Evolutionary conservation across 2,329 filamentous ascomycete species (phyloP).

Genomic region (Aspergillus bombycis): DNA sequence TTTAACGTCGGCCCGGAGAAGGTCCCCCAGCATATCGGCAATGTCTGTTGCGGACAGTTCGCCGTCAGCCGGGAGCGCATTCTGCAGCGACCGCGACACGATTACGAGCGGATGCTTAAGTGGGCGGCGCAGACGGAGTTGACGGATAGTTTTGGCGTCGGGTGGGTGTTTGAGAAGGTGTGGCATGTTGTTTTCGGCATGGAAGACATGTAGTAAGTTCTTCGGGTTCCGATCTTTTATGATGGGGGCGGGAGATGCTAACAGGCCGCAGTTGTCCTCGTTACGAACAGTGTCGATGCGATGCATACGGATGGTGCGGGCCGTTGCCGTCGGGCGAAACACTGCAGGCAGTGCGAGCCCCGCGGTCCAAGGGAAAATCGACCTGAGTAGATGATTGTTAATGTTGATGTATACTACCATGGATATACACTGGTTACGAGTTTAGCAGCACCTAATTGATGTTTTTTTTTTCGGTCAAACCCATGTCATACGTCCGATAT

Average conservation of each 20-base stretch:
- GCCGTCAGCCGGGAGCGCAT: slow-evolving; percentile 37
- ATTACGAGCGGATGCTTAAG: slow-evolving; percentile 37
- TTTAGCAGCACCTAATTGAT: slow-evolving; percentile 6
- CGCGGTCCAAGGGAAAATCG: slow-evolving; percentile 8
- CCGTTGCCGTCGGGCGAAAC: slow-evolving; percentile 32
- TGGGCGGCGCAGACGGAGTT: slow-evolving; percentile 36
- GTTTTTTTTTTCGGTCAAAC: not conserved
- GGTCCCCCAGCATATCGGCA: slow-evolving; percentile 33
- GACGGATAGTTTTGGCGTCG: slow-evolving; percentile 34
- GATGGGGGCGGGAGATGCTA: not conserved
- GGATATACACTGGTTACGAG: slow-evolving; percentile 11
- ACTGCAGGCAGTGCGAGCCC: slow-evolving; percentile 28
- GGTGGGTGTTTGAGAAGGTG: slow-evolving; percentile 36
- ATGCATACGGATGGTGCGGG: slow-evolving; percentile 35
- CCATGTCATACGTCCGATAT: not conserved
- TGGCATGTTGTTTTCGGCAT: slow-evolving; percentile 40
- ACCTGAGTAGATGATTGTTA: slow-evolving; percentile 12
- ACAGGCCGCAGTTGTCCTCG: slow-evolving; percentile 27
- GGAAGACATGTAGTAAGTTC: slow-evolving; percentile 29
- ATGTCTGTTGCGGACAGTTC: slow-evolving; percentile 41
- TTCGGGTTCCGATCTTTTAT: not conserved
- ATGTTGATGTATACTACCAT: slow-evolving; percentile 11
- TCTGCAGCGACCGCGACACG: slow-evolving; percentile 26
- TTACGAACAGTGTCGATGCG: slow-evolving; percentile 35
- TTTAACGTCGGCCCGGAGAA: slow-evolving; percentile 26